A percentile compares a stretch with the other conserved stretches of the same genome.
phyloP scores from a whole-genome alignment of 306 rosid species.

The Bauhinia variegata region DNA sequence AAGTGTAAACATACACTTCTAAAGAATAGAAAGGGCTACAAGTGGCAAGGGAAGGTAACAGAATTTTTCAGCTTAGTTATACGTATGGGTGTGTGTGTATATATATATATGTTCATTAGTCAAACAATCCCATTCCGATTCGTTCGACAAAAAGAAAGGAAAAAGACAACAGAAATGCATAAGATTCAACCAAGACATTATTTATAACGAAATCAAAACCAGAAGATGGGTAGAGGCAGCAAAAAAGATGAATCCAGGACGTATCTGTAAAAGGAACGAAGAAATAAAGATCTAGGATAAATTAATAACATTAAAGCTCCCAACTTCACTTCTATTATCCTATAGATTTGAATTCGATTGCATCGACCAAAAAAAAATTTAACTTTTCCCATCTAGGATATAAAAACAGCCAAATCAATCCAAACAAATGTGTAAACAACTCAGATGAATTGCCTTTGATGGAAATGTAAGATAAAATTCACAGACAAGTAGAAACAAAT shows the following conservation, averaged over 20 bases:
- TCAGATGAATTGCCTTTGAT: constrained; percentile 9
- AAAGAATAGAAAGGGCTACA: background rate
- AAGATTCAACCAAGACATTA: background rate
- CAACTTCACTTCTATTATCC: background rate
- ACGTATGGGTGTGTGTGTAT: too few relatives aligned
- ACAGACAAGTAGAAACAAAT: background rate
- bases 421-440: background rate
- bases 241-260: constrained; percentile 2
- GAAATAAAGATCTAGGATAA: constrained; percentile 19
- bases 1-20: background rate
- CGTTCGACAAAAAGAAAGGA: constrained; percentile 18
- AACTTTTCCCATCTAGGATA: constrained; percentile 11
- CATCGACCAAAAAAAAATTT: background rate
- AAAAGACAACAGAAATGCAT: constrained; percentile 30
- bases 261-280: constrained; percentile 10
- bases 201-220: background rate
- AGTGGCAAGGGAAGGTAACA: constrained; percentile 21
- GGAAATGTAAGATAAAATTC: background rate
- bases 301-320: background rate
- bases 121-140: constrained; percentile 22
- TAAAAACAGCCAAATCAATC: constrained; percentile 24
- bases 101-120: background rate
- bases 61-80: background rate
- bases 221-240: background rate
- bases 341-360: constrained; percentile 4